These are phyloP conservation scores for Rutidosis leptorrhynchoides DNA, from an alignment of 129 eudicot species.

Conservation along the genomic window DNA sequence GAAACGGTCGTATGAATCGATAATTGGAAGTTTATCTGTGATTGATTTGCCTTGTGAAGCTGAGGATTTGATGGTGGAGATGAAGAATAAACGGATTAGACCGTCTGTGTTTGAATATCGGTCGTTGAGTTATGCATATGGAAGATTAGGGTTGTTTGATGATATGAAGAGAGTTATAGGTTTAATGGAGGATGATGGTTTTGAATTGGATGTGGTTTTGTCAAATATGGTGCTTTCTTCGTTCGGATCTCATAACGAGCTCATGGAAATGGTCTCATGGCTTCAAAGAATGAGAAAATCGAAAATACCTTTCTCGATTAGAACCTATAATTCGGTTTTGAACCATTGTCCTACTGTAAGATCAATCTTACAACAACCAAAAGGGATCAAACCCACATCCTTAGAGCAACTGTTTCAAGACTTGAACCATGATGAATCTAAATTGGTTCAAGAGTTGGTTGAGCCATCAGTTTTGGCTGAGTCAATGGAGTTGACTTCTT, in stretches of 20 bases:
- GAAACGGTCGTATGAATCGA: constrained; percentile 49
- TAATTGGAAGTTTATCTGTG: constrained; percentile 53
- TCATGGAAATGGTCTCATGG: constrained; percentile 59
- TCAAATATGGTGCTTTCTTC: constrained; percentile 84
- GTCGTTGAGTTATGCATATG: constrained; percentile 65
- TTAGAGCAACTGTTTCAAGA: constrained; percentile 39
- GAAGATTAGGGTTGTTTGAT: constrained; percentile 62
- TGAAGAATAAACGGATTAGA: constrained; percentile 51
- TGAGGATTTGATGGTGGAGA: constrained; percentile 52
- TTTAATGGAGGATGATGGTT: constrained; percentile 59
- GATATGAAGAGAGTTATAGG: constrained; percentile 59
- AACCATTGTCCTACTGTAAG: constrained; percentile 64
- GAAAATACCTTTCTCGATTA: constrained; percentile 42
- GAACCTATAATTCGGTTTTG: constrained; percentile 75
- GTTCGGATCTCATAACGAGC: constrained; percentile 52
- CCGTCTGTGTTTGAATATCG: constrained; percentile 54
- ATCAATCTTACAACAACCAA: constrained; percentile 45
- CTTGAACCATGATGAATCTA: constrained; percentile 42
- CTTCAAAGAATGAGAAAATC: constrained; percentile 49
- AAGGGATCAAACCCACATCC: constrained; percentile 47
- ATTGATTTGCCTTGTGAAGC: constrained; percentile 60
- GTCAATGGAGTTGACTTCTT: constrained; percentile 49
- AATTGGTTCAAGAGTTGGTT: constrained; percentile 48
- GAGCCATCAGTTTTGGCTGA: constrained; percentile 45
- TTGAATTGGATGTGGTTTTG: constrained; percentile 53